A percentile compares a stretch with the other conserved stretches of the same genome.
phyloP scores from a whole-genome alignment of 352 stramenopile species.

The Phytopythium vexans region DNA sequence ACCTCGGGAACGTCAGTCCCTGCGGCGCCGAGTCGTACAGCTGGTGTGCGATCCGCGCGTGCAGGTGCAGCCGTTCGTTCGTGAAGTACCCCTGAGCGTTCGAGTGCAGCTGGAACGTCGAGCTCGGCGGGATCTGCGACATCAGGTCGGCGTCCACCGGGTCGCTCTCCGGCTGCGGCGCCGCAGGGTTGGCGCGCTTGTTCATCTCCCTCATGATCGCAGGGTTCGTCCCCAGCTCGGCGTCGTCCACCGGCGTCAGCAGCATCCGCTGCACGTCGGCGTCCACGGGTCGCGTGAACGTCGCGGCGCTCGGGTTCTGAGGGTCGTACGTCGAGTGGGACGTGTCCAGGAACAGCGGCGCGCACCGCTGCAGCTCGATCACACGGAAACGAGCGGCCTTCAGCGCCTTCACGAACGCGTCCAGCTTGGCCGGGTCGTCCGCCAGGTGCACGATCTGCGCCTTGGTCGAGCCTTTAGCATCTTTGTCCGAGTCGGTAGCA shows the following conservation, averaged over 20 bases:
- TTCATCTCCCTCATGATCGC: conserved; percentile 36
- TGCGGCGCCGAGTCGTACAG: conserved; percentile 58
- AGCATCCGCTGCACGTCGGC: conserved; percentile 49
- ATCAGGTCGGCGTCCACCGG: conserved; percentile 41
- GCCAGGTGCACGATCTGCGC: conserved; percentile 51
- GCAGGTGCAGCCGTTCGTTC: conserved; percentile 49
- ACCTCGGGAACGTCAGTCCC: conserved; percentile 49
- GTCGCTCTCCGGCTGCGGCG: conserved; percentile 30
- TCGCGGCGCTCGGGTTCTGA: conserved; percentile 25
- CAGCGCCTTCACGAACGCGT: conserved; percentile 37
- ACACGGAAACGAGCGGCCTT: conserved; percentile 33
- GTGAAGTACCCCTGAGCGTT: conserved; percentile 63
- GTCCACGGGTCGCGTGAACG: conserved; percentile 48
- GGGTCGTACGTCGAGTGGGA: conserved; percentile 66
- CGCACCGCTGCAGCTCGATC: conserved; percentile 53
- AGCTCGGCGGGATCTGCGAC: conserved; percentile 26
- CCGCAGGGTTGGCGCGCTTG: conserved; percentile 19
- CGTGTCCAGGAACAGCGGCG: conserved; percentile 59
- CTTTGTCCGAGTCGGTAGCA: background rate
- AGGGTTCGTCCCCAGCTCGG: conserved; percentile 10
- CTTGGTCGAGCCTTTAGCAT: conserved; percentile 6
- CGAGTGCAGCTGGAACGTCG: conserved; percentile 60
- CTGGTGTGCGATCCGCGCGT: conserved; percentile 74
- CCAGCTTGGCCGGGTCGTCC: conserved; percentile 43
- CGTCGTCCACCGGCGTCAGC: conserved; percentile 24